These are phyloP conservation scores for Arthrocladium fulminans DNA, from an alignment of 2,329 filamentous ascomycete genomes.

Conservation along the genomic window DNA sequence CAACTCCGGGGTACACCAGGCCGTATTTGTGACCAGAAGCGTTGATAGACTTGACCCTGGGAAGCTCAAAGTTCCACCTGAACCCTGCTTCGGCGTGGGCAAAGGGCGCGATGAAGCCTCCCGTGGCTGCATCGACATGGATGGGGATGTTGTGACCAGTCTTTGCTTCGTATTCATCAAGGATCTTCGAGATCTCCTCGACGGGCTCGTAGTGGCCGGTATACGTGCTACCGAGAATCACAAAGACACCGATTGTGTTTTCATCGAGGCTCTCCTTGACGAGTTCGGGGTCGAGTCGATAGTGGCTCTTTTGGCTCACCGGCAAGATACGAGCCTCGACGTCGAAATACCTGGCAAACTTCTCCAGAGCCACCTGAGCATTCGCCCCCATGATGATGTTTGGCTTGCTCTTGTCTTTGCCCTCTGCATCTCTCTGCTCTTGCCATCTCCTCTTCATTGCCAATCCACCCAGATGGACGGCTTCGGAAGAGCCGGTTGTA, in stretches of 20 bases:
- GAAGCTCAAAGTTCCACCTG: conserved; percentile 44
- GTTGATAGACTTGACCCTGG: conserved; percentile 50
- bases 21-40: conserved; percentile 39
- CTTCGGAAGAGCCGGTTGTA: conserved; percentile 63
- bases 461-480: conserved; percentile 60
- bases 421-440: conserved; percentile 49
- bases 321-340: conserved; percentile 59
- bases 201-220: conserved; percentile 68
- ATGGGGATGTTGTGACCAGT: conserved; percentile 60
- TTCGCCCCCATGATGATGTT: conserved; percentile 70
- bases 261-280: conserved; percentile 62
- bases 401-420: conserved; percentile 55
- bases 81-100: conserved; percentile 34
- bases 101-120: conserved; percentile 37
- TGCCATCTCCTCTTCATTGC: conserved; percentile 72
- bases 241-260: conserved; percentile 68
- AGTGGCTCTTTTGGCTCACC: conserved; percentile 53
- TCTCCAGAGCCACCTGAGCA: conserved; percentile 63
- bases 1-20: conserved; percentile 58
- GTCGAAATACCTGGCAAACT: conserved; percentile 66
- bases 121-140: conserved; percentile 35
- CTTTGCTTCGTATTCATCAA: conserved; percentile 54
- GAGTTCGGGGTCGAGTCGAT: conserved; percentile 53
- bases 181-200: conserved; percentile 55
- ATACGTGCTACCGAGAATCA: conserved; percentile 63